Conservation (phyloP, 306 rosid genomes). For the Neltuma alba region DNA sequence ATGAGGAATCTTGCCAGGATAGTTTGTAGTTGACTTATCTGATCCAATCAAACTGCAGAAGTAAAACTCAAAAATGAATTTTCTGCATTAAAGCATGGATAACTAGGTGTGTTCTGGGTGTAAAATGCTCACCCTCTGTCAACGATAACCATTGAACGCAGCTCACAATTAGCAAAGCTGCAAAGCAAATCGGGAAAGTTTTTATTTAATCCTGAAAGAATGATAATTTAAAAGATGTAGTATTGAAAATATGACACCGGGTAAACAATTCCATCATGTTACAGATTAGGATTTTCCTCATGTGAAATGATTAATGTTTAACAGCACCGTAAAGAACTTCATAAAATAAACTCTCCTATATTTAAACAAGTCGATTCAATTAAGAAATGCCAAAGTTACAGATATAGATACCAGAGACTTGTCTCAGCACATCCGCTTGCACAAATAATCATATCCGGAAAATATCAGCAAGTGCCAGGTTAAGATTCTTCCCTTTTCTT, state of each 20-base stretch:
- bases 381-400: background rate
- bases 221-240: conserved; percentile 4
- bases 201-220: conserved; percentile 3
- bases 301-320: background rate
- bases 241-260: background rate
- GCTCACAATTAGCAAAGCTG: conserved; percentile 93
- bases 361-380: background rate
- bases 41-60: conserved; percentile 68
- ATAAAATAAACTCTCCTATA: background rate
- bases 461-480: background rate
- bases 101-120: background rate
- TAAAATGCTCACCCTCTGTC: conserved; percentile 71
- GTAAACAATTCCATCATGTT: background rate
- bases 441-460: background rate
- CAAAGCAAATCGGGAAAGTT: conserved; percentile 18
- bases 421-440: background rate
- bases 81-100: conserved; percentile 18
- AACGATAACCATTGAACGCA: conserved; percentile 76
- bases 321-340: background rate
- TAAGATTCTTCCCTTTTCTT: background rate
- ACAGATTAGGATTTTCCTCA: background rate
- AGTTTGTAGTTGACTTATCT: conserved; percentile 64
- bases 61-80: background rate
- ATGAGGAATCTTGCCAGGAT: conserved; percentile 67
- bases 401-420: background rate